Evolutionary conservation across 2,329 filamentous ascomycete species (phyloP).

Genomic region (Penicillium paneum): DNA sequence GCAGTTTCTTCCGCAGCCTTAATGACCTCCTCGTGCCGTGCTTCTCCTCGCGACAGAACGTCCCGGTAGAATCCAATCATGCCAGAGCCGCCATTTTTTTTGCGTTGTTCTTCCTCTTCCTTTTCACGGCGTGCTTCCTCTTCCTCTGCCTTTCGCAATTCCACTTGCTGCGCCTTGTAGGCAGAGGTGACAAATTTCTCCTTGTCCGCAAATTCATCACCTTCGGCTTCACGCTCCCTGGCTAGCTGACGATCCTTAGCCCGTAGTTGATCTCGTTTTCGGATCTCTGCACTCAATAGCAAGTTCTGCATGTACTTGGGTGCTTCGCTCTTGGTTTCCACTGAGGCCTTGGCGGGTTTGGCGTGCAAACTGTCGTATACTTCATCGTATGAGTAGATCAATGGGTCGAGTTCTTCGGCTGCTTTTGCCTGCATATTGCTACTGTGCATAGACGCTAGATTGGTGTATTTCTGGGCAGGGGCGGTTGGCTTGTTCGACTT

Average conservation of each 20-base stretch:
- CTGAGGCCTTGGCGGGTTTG: conserved; percentile 31
- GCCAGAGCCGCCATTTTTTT: conserved; percentile 48
- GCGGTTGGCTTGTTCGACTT: conserved; percentile 15
- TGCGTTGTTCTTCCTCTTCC: conserved; percentile 51
- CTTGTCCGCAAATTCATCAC: conserved; percentile 65
- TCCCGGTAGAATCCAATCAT: conserved; percentile 62
- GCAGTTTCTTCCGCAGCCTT: conserved; percentile 51
- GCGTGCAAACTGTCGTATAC: conserved; percentile 50
- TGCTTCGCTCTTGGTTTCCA: conserved; percentile 23
- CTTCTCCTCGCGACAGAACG: conserved; percentile 58
- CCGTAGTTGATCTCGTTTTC: conserved; percentile 62
- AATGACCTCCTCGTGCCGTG: conserved; percentile 55
- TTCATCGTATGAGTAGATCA: conserved; percentile 51
- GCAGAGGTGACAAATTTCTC: conserved; percentile 65
- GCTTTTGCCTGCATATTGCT: conserved; percentile 45
- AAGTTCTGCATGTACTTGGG: conserved; percentile 62
- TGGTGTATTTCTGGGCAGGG: conserved; percentile 37
- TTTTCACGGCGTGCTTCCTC: conserved; percentile 55
- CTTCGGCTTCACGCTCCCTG: conserved; percentile 61
- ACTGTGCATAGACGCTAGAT: conserved; percentile 47
- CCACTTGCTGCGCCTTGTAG: conserved; percentile 63
- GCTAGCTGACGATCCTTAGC: conserved; percentile 60
- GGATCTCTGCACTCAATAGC: conserved; percentile 57
- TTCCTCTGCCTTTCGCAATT: conserved; percentile 55
- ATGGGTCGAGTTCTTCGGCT: conserved; percentile 45